Evolutionary conservation across 352 stramenopile species (phyloP), one percentile per base, ranked within the genome.

Genomic region (Globisporangium okanoganense): DNA sequence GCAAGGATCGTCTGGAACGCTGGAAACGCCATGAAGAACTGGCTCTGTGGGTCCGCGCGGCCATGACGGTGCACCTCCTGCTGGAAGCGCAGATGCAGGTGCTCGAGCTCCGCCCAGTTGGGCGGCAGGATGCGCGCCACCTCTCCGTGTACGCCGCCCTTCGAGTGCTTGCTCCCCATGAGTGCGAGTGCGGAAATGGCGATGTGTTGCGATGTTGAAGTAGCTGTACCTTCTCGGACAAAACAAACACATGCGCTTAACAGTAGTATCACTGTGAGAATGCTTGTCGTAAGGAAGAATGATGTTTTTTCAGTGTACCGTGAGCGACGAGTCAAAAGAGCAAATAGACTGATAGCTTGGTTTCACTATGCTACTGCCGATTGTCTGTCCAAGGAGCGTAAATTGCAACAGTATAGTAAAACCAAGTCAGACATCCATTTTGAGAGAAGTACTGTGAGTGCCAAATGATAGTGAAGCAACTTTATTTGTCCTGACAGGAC

Each of bases 141-240:
- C 47, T 80, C 69, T 12, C 56, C 59, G 45, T 66, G 73, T 35
- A 77, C 64, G 16, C 22, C 49, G n/a, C 69, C 64, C 62, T 81
- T 87, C 29, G 78, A 84, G 60, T 82, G 61, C 44, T 77, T 79
- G 56, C 71, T 72, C n/a, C 81, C 78, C 81, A 90, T 90, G 22
- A 18, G 33, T 4, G 18, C 13, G 22, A 24, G 20, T 45, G 25
- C 16, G n/a, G 22, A 16, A n/a, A 3, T 16, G 22, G 3, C n/a
- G n/a, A n/a, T n/a, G 14, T 4, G 24, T 14, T 14, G 12, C 24
- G 53, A 52, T 22, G 56, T 70, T 73, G 58, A 73, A 73, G 62
- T 64, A 14, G 36, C 36, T n/a, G n/a, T n/a, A n/a, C n/a, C n/a
- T n/a, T n/a, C n/a, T n/a, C n/a, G n/a, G n/a, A n/a, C n/a, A n/a